A percentile compares a stretch with the other conserved stretches of the same genome.
Evolutionary conservation across 352 stramenopile genomes (phyloP).

Genomic region (Blastocystis hominis): DNA sequence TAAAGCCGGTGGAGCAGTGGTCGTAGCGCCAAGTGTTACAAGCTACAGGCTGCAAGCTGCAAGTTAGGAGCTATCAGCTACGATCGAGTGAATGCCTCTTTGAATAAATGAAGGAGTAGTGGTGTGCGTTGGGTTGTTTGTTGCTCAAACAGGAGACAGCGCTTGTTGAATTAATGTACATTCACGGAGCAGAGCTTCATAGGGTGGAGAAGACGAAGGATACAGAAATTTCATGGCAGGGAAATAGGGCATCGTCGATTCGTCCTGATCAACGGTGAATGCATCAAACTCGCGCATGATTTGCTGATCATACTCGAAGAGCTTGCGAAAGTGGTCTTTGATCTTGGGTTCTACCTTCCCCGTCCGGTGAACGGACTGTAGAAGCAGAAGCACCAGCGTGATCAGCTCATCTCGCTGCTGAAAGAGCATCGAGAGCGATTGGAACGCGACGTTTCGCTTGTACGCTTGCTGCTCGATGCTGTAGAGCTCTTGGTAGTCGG

Average conservation of each 20-base stretch:
- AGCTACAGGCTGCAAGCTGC: no score
- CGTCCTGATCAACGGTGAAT: background rate
- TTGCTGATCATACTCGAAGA: constrained; percentile 1
- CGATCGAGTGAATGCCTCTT: no score
- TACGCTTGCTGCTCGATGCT: background rate
- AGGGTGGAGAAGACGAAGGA: background rate
- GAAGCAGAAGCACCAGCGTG: background rate
- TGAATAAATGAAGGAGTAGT: no score
- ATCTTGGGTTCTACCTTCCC: background rate
- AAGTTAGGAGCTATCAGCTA: no score
- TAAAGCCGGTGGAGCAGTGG: background rate
- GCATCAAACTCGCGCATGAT: background rate
- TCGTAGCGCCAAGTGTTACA: background rate
- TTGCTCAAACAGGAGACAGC: background rate
- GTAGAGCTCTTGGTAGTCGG: background rate
- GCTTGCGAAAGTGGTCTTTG: background rate
- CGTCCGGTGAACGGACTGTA: background rate
- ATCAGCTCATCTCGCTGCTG: background rate
- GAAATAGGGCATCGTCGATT: background rate
- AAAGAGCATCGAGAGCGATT: background rate
- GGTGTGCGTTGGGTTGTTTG: background rate
- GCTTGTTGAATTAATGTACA: background rate
- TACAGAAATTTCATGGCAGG: background rate
- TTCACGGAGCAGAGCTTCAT: constrained; percentile 17
- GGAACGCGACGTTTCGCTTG: background rate